Evolutionary conservation across 768 basidiomycete species (phyloP), one percentile per base, ranked within the genome.

Genomic region (Termitomyces sp.): DNA sequence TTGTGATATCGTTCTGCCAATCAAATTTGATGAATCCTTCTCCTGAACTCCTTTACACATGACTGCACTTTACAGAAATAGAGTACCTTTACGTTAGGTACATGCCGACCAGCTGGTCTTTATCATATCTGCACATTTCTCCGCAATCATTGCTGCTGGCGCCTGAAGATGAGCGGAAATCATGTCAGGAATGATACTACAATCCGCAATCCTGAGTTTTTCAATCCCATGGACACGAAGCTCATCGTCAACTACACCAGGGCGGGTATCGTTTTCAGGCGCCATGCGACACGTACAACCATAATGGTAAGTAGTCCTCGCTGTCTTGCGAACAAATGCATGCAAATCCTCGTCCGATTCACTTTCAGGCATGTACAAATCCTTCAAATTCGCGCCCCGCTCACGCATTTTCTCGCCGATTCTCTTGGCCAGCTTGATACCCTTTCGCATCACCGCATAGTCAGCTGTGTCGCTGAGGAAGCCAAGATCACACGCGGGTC

Each of bases 211-310:
- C 42, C 81, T 70, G 34, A 83, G 61, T 49, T 74, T 74, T 29
- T 49, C 37, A 1, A 77, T 67, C 7, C 81, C 81, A 64, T 82
- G 74, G 0, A 83, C 81, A 14, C 69, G 62, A 16, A 79, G 62
- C 27, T 72, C 64, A 49, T 75, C 74, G 59, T 79, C 78, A 31
- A 84, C 78, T 0, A 81, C 79, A 26, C 81, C 81, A 13, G 52
- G 52, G 9, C 39, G 52, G 39, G 64, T 8, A 42, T 65, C 65
- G 16, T 68, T 62, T 18, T 65, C 62, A 2, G 55, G 62, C 51
- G 64, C 71, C 72, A 74, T 74, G 13, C 73, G 55, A 63, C 74
- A 74, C 44, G 72, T 70, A 34, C 63, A 68, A 9, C 69, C 54
- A 47, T 72, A 74, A 55, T 75, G 73, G 46, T 63, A 72, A 37